Evolutionary conservation across 345 rosid species (phyloP).

Genomic region (Eucalyptus sideroxylon): DNA sequence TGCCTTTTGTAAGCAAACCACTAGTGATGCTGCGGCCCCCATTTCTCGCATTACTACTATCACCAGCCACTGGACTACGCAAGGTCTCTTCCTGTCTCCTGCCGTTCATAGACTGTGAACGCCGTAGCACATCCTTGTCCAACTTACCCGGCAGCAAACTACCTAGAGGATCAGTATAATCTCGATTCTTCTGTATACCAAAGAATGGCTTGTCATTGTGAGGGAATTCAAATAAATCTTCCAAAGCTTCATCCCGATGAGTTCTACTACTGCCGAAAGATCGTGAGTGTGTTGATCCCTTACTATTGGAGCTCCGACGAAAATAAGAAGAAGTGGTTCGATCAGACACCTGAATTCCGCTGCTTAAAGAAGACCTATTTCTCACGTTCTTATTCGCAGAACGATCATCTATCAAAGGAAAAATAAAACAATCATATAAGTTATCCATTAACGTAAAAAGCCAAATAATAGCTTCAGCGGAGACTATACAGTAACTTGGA

Average conservation of each 20-base stretch:
- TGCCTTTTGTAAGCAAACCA: conserved; percentile 8
- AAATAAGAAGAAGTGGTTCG: conserved; percentile 28
- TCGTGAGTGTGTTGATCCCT: conserved; percentile 20
- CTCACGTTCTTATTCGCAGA: conserved; percentile 10
- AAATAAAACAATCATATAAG: neutral
- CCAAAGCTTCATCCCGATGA: conserved; percentile 19
- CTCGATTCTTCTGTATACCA: conserved; percentile 28
- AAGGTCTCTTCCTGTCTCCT: conserved; percentile 27
- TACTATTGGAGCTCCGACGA: conserved; percentile 22
- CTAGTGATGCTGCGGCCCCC: conserved; percentile 10
- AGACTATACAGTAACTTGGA: neutral
- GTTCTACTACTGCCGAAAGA: conserved; percentile 22
- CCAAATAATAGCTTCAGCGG: neutral
- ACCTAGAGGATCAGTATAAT: conserved; percentile 23
- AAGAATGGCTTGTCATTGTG: conserved; percentile 32
- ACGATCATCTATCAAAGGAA: conserved; percentile 15
- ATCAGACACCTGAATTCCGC: conserved; percentile 9
- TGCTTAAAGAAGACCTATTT: conserved; percentile 9
- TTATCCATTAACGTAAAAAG: neutral
- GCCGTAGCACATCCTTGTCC: conserved; percentile 39
- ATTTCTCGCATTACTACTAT: conserved; percentile 18
- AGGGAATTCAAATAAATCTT: conserved; percentile 6
- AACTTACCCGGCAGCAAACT: conserved; percentile 12
- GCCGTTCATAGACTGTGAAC: conserved; percentile 33
- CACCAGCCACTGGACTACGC: conserved; percentile 19